phyloP scores from a whole-genome alignment of 2,329 filamentous ascomycete genomes.

The Diaporthe citriasiana region DNA sequence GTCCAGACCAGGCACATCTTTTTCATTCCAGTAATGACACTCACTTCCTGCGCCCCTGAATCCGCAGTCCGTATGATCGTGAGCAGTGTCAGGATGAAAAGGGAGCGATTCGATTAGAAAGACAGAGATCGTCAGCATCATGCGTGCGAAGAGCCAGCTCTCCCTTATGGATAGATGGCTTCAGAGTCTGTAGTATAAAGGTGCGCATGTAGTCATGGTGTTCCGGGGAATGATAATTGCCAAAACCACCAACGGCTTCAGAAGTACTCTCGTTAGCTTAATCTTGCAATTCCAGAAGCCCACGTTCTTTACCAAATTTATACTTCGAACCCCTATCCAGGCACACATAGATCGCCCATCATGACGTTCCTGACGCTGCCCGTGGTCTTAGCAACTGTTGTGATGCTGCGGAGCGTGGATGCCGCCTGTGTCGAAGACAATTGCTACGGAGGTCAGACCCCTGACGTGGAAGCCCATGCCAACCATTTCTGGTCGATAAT shows the following conservation, averaged over 20 bases:
- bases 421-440: slow-evolving; percentile 1
- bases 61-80: background rate
- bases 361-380: slow-evolving; percentile 1
- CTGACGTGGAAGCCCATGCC: too few species aligned
- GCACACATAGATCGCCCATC: background rate
- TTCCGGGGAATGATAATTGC: background rate
- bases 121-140: background rate
- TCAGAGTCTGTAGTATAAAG: background rate
- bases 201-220: background rate
- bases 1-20: background rate
- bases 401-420: background rate
- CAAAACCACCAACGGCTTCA: background rate
- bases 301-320: background rate
- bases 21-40: background rate
- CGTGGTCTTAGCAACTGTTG: background rate
- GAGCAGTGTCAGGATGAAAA: background rate
- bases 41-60: background rate
- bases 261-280: background rate
- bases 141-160: too few species aligned
- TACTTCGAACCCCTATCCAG: background rate
- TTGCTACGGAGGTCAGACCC: background rate
- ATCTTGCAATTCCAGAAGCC: background rate
- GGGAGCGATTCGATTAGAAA: background rate
- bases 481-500: too few species aligned
- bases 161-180: background rate